Conservation (phyloP, 495 filamentous ascomycete genomes). For the Oidiodendron maius region DNA sequence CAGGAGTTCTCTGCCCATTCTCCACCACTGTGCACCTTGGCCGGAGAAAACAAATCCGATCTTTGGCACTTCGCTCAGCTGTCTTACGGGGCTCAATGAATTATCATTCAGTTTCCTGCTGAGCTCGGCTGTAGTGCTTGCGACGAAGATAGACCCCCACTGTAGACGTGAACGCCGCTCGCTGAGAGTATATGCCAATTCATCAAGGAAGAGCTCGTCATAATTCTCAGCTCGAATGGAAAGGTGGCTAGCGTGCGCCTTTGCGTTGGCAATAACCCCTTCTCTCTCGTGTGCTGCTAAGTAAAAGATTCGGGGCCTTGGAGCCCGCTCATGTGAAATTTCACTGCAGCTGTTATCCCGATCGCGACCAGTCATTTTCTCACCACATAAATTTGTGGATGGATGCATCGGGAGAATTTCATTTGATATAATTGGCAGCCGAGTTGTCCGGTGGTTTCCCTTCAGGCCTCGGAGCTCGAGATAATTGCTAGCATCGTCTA, state of each 20-base stretch:
- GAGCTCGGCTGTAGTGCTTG: not conserved
- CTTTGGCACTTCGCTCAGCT: not conserved
- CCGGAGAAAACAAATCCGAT: slow-evolving; percentile 16
- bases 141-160: slow-evolving; percentile 13
- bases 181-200: slow-evolving; percentile 27
- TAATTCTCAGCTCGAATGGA: slow-evolving; percentile 3
- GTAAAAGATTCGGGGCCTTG: too few relatives aligned
- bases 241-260: not conserved
- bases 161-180: slow-evolving; percentile 32
- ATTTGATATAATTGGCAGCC: too few relatives aligned
- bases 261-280: not conserved
- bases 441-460: too few relatives aligned
- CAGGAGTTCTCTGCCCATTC: slow-evolving; percentile 49
- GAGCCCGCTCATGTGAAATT: too few relatives aligned
- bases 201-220: slow-evolving; percentile 2
- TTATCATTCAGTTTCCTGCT: not conserved
- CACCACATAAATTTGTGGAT: not conserved
- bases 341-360: too few relatives aligned
- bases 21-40: slow-evolving; percentile 40
- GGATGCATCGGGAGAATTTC: too few relatives aligned
- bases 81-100: not conserved
- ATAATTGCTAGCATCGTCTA: slow-evolving; percentile 19
- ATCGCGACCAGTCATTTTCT: not conserved
- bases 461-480: not conserved
- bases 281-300: too few relatives aligned